These are phyloP conservation scores for Magnusiomyces suaveolens DNA, from an alignment of 1,139 yeast genomes.

Conservation along the genomic window DNA sequence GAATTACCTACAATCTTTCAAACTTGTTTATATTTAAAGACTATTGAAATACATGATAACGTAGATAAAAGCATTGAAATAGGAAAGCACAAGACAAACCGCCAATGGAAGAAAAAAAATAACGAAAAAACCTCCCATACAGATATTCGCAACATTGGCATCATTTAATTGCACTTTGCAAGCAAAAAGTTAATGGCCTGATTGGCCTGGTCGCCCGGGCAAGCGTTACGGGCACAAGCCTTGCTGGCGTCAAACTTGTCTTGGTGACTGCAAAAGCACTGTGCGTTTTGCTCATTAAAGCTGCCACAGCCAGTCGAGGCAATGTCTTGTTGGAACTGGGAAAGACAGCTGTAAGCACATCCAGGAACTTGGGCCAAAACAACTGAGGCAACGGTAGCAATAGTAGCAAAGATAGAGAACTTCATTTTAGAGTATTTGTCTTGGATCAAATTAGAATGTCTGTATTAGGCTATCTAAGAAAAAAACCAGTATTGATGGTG, in stretches of 20 bases:
- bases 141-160: no score
- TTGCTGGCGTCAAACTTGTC: background rate
- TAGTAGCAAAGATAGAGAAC: background rate
- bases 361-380: background rate
- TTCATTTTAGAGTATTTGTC: background rate
- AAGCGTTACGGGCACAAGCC: background rate
- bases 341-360: constrained; percentile 1
- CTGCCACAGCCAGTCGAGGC: constrained; percentile 4
- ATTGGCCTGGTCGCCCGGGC: constrained; percentile 3
- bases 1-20: no score
- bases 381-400: background rate
- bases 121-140: no score
- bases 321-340: background rate
- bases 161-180: background rate
- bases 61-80: no score
- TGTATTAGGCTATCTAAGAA: background rate
- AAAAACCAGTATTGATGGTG: background rate
- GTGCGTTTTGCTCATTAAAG: background rate
- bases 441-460: background rate
- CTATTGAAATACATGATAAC: no score
- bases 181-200: constrained; percentile 2
- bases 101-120: no score
- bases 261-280: constrained; percentile 1
- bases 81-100: no score
- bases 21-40: no score